Evolutionary conservation across 768 basidiomycete genomes (phyloP), one percentile per base, ranked within the genome.

Genomic region (Hygrocybe punicea): DNA sequence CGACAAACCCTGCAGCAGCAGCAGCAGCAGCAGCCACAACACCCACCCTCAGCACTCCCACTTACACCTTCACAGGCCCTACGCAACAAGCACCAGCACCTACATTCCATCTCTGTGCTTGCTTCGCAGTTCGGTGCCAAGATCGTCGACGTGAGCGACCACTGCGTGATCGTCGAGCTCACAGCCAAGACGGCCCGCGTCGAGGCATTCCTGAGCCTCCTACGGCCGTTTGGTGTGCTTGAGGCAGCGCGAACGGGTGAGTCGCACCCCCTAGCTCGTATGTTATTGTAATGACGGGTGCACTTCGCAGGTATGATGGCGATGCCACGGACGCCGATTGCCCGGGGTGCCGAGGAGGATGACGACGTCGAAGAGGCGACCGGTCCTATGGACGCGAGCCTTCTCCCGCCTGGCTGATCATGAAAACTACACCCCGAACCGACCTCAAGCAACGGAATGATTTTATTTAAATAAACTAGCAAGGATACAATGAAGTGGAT

Each of bases 251-350:
- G 97, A 55, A 94, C 93, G 34, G 96, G 95, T 95, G 59, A 57
- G 34, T 57, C 51, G 13, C 33, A 19, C 23, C 34, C 25, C 50
- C 16, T 58, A 29, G 53, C 40, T 19, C 49, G 13, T 60, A 33
- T 52, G 25, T 44, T 51, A 23, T 48, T 29, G 25, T 16, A 33
- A 34, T 42, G 48, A 25, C 23, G 17, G 55, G 35, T 53, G 25
- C 50, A 14, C 47, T 51, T 51, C 34, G 5, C 60, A 96, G 95
- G 95, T 67, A 75, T 91, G 37, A 99, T 99, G 96, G 95, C 91
- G 6, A 97, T 99, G 91, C 97, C 97, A 4, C 84, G 97, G 59
- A 97, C 97, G 5, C 95, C 96, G 2, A 89, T 98, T 65, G 69
- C 82, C 14, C 75, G 79, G 53, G 71, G 65, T 23, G 11, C 72